Percentiles rank a stretch among this genome's conserved stretches.
These are phyloP conservation scores for Cyberlindnera japonica DNA, from an alignment of 805 yeast species.

Conservation along the genomic window DNA sequence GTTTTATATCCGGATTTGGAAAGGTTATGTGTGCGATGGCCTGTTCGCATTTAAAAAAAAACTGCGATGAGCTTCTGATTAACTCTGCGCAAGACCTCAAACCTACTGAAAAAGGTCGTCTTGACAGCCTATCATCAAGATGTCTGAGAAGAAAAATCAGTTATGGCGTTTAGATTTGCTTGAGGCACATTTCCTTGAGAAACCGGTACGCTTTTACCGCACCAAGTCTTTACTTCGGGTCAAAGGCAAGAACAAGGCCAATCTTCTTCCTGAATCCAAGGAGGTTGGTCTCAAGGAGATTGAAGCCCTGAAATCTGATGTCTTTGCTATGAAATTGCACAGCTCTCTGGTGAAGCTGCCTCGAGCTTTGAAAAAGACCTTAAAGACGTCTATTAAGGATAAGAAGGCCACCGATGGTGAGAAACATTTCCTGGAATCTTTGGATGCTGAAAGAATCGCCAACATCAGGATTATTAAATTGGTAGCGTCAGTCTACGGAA, in stretches of 20 bases:
- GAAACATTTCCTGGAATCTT: conserved; percentile 18
- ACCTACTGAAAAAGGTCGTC: neutral
- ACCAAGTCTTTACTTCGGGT: conserved; percentile 35
- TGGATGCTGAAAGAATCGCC: conserved; percentile 27
- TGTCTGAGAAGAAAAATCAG: conserved; percentile 32
- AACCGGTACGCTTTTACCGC: conserved; percentile 44
- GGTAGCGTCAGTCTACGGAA: conserved; percentile 10
- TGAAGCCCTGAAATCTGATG: conserved; percentile 38
- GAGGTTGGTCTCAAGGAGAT: conserved; percentile 46
- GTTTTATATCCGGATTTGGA: too few species aligned
- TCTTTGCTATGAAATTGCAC: conserved; percentile 48
- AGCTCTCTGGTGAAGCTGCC: conserved; percentile 39
- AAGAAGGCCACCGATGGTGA: conserved; percentile 18
- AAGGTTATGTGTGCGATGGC: too few species aligned
- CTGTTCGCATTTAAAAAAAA: too few species aligned
- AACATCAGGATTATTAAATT: conserved; percentile 23
- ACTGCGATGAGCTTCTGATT: neutral
- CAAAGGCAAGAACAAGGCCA: conserved; percentile 35
- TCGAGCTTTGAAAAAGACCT: conserved; percentile 34
- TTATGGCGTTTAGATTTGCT: conserved; percentile 55
- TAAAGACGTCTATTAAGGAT: conserved; percentile 11
- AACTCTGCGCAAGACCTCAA: neutral
- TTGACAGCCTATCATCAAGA: neutral
- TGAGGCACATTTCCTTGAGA: conserved; percentile 44
- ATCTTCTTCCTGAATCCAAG: conserved; percentile 34